These are phyloP conservation scores for Cladophialophora immunda DNA, from an alignment of 2,329 filamentous ascomycete genomes.

Conservation along the genomic window DNA sequence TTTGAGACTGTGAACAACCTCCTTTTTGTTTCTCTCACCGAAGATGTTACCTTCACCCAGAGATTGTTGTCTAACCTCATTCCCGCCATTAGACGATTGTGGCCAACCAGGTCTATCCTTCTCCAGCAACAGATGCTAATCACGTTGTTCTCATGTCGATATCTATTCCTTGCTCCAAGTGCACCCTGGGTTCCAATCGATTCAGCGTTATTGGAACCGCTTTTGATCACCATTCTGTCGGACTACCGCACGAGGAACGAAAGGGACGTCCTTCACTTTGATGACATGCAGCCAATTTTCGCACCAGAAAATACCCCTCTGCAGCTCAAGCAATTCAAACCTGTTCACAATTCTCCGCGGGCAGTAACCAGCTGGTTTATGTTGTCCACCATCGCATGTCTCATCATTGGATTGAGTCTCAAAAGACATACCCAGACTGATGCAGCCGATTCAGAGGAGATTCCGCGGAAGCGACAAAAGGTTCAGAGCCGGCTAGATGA, in stretches of 20 bases:
- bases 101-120: constrained; percentile 71
- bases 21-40: constrained; percentile 70
- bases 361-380: constrained; percentile 53
- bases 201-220: constrained; percentile 10
- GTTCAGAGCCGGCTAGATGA: constrained; percentile 26
- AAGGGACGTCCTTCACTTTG: constrained; percentile 77
- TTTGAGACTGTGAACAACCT: constrained; percentile 80
- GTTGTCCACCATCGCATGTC: constrained; percentile 50
- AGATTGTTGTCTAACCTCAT: constrained; percentile 69
- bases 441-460: constrained; percentile 9
- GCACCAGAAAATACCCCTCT: constrained; percentile 45
- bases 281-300: constrained; percentile 71
- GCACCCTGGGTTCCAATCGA: constrained; percentile 46
- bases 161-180: constrained; percentile 62
- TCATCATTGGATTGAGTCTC: constrained; percentile 36
- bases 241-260: constrained; percentile 80
- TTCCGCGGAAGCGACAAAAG: constrained; percentile 35
- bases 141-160: constrained; percentile 72
- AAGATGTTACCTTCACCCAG: constrained; percentile 71
- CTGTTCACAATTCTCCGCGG: constrained; percentile 47
- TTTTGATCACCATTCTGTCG: constrained; percentile 63
- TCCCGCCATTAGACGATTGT: constrained; percentile 77
- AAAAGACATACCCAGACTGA: constrained; percentile 3
- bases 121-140: constrained; percentile 81
- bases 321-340: constrained; percentile 47